A percentile compares a stretch with the other conserved stretches of the same genome.
Conservation (phyloP, 2,329 filamentous ascomycete genomes). For the Claviceps arundinis region DNA sequence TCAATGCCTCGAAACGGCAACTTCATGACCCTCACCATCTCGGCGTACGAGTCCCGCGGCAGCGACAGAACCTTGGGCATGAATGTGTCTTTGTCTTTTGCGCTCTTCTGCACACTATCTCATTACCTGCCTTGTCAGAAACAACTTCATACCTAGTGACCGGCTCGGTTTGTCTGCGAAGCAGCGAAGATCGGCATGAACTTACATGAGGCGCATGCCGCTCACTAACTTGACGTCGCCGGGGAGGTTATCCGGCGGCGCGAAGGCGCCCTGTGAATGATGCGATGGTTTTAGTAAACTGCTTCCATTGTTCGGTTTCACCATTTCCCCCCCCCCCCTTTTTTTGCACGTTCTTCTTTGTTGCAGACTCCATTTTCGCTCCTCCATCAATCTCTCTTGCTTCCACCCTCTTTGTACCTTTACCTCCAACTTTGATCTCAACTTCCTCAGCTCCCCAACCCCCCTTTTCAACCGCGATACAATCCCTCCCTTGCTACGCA, state of each 20-base stretch:
- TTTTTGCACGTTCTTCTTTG: neutral
- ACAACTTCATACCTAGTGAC: neutral
- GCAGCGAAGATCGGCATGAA: constrained; percentile 3
- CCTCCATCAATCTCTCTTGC: too few species aligned
- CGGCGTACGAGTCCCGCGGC: constrained; percentile 33
- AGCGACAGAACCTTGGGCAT: constrained; percentile 40
- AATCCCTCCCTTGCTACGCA: too few species aligned
- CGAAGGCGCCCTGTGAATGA: constrained; percentile 38
- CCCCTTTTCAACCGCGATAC: too few species aligned
- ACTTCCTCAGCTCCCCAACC: too few species aligned
- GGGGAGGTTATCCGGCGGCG: constrained; percentile 27
- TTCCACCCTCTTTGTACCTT: too few species aligned
- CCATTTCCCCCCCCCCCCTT: neutral
- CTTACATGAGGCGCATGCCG: constrained; percentile 43
- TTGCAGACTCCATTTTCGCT: neutral
- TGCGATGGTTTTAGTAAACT: too few species aligned
- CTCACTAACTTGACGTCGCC: constrained; percentile 31
- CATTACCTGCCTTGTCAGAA: neutral
- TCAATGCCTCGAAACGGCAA: constrained; percentile 46
- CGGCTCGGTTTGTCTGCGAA: too few species aligned
- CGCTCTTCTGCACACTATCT: constrained; percentile 40
- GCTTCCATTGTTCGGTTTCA: too few species aligned
- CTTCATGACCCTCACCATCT: constrained; percentile 40
- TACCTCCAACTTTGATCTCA: too few species aligned
- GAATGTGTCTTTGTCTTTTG: constrained; percentile 45